A percentile compares a stretch with the other conserved stretches of the same genome.
These are phyloP conservation scores for Pleurotus platypus DNA, from an alignment of 768 basidiomycete species.

Conservation along the genomic window DNA sequence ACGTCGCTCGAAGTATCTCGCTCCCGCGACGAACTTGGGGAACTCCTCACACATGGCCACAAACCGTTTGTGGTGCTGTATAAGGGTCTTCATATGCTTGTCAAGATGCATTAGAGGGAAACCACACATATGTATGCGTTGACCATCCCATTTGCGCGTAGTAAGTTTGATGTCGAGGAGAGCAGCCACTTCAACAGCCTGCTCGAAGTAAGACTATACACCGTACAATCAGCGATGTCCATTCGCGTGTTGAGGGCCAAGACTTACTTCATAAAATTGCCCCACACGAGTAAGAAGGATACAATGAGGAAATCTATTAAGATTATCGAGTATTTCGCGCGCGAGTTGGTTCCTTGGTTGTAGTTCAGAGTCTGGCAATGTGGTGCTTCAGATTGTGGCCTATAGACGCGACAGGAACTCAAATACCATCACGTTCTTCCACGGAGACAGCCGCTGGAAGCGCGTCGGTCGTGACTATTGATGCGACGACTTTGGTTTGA, in stretches of 20 bases:
- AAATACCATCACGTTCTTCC: no score
- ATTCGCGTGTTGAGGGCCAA: no score
- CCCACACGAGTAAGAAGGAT: constrained; percentile 90
- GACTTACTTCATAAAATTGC: constrained; percentile 86
- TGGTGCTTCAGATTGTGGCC: not conserved
- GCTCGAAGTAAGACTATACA: constrained; percentile 87
- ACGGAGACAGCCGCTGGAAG: not conserved
- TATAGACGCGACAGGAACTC: not conserved
- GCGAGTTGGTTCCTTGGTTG: constrained; percentile 52
- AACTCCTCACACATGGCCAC: constrained; percentile 97
- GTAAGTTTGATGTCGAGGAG: constrained; percentile 84
- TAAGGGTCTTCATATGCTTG: constrained; percentile 81
- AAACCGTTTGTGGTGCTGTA: constrained; percentile 78
- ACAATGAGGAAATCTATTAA: constrained; percentile 79
- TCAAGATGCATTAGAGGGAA: constrained; percentile 85
- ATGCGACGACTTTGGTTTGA: not conserved
- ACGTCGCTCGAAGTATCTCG: constrained; percentile 70
- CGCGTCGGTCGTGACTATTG: not conserved
- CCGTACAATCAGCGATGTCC: not conserved
- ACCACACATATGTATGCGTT: constrained; percentile 79
- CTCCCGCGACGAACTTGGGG: constrained; percentile 39
- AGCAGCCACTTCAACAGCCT: constrained; percentile 73
- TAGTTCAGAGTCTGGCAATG: not conserved
- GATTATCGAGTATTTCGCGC: constrained; percentile 65
- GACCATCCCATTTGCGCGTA: constrained; percentile 67